These are phyloP conservation scores for Diaporthe destruens DNA, from an alignment of 2,329 filamentous ascomycete species.

Conservation along the genomic window DNA sequence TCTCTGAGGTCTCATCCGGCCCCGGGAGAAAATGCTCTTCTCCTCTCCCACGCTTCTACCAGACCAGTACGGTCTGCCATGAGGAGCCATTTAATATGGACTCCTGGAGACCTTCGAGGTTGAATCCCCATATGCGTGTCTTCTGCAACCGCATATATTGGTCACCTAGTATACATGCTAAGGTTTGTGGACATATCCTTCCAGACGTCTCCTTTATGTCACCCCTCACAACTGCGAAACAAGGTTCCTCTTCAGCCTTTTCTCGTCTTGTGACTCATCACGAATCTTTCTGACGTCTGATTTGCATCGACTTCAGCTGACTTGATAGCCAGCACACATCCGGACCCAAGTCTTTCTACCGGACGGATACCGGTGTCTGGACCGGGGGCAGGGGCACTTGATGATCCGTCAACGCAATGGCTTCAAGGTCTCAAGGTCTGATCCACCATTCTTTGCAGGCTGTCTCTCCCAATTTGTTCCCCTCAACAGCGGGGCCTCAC, in stretches of 20 bases:
- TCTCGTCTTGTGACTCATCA: not conserved
- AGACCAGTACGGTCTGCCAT: not conserved
- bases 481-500: not conserved
- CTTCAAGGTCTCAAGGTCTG: not conserved
- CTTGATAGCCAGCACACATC: not conserved
- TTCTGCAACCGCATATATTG: not conserved
- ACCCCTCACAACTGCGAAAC: not conserved
- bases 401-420: not conserved
- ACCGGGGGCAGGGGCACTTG: not conserved
- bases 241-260: not conserved
- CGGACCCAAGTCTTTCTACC: not conserved
- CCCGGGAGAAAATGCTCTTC: not conserved
- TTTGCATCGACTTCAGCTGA: not conserved
- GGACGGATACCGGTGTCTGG: too few relatives aligned
- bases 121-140: not conserved
- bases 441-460: not conserved
- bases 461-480: not conserved
- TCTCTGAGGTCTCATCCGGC: not conserved
- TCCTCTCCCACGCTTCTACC: not conserved
- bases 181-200: not conserved
- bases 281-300: not conserved
- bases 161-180: not conserved
- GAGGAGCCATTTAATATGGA: too few relatives aligned
- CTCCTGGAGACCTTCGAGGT: not conserved
- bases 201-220: not conserved